phyloP scores from a whole-genome alignment of 2,329 filamentous ascomycete genomes.

The Cladosporium phlei region DNA sequence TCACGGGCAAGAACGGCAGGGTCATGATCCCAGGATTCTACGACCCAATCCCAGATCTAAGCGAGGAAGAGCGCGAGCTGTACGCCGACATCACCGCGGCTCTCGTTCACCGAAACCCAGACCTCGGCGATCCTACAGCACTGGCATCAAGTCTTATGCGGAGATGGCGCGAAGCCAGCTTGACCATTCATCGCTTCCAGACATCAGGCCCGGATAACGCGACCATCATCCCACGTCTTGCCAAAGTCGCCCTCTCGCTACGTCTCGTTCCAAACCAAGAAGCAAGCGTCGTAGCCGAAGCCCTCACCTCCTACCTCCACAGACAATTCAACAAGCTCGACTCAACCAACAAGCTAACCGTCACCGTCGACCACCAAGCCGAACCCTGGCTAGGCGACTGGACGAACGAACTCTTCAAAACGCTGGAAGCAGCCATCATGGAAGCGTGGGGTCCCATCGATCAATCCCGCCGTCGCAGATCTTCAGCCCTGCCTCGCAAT shows the following conservation, averaged over 20 bases:
- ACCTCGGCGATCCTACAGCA: conserved; percentile 58
- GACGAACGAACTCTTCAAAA: conserved; percentile 83
- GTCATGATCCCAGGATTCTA: conserved; percentile 87
- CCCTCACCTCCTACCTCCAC: conserved; percentile 63
- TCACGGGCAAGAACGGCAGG: conserved; percentile 75
- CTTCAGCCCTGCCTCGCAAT: conserved; percentile 17
- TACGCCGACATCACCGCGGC: conserved; percentile 81
- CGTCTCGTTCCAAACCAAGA: conserved; percentile 92
- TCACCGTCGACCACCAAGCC: conserved; percentile 86
- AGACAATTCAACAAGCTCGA: conserved; percentile 68
- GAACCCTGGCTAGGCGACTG: conserved; percentile 96
- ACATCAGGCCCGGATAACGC: conserved; percentile 84
- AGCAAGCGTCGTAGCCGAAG: conserved; percentile 67
- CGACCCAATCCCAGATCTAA: conserved; percentile 72
- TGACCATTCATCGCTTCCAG: conserved; percentile 90
- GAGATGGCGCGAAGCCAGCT: conserved; percentile 87
- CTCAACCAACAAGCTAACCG: conserved; percentile 72
- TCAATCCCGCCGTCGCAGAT: conserved; percentile 27
- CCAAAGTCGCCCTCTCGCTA: conserved; percentile 81
- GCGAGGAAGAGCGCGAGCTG: conserved; percentile 67
- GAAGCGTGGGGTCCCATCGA: conserved; percentile 69
- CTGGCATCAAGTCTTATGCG: conserved; percentile 85
- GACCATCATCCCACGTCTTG: conserved; percentile 84
- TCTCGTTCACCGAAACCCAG: conserved; percentile 66
- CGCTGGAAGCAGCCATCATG: conserved; percentile 78